Conservation (phyloP, 1,284 basidiomycete species). For the Ceratobasidium sp. region DNA sequence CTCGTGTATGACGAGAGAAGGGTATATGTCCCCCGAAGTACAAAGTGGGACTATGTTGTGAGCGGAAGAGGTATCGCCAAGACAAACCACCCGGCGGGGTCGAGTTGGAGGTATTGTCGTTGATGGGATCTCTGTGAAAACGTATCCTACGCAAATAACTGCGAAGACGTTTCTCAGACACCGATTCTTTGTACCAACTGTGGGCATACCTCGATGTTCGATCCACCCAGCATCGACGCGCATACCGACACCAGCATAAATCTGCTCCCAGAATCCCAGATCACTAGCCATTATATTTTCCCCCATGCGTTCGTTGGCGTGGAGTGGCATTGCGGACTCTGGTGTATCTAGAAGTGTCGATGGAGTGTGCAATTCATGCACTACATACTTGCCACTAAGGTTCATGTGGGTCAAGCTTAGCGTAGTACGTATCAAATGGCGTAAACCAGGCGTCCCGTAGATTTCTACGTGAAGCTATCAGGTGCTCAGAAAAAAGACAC, state of each 20-base stretch:
- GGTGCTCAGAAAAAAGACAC: background rate
- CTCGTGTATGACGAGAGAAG: conserved; percentile 73
- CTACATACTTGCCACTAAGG: conserved; percentile 76
- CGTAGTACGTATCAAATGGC: conserved; percentile 80
- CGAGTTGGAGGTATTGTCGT: conserved; percentile 64
- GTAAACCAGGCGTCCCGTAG: conserved; percentile 86
- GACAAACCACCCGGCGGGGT: conserved; percentile 80
- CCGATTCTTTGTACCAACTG: conserved; percentile 11
- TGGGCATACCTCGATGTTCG: conserved; percentile 76
- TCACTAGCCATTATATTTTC: conserved; percentile 71
- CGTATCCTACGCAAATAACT: conserved; percentile 88
- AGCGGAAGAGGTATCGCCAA: conserved; percentile 83
- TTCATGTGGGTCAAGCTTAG: conserved; percentile 78
- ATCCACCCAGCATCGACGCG: conserved; percentile 84
- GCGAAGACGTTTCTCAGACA: conserved; percentile 50
- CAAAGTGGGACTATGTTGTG: conserved; percentile 71
- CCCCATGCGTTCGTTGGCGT: conserved; percentile 78
- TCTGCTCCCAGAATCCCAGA: conserved; percentile 78
- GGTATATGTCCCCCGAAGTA: conserved; percentile 49
- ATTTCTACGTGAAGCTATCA: conserved; percentile 69
- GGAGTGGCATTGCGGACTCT: conserved; percentile 66
- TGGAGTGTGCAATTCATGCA: conserved; percentile 81
- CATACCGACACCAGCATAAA: conserved; percentile 65
- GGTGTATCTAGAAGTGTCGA: conserved; percentile 34
- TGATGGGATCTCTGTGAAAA: conserved; percentile 78